Conservation (phyloP, 768 basidiomycete genomes). For the Termitomyces bulborhizus region DNA sequence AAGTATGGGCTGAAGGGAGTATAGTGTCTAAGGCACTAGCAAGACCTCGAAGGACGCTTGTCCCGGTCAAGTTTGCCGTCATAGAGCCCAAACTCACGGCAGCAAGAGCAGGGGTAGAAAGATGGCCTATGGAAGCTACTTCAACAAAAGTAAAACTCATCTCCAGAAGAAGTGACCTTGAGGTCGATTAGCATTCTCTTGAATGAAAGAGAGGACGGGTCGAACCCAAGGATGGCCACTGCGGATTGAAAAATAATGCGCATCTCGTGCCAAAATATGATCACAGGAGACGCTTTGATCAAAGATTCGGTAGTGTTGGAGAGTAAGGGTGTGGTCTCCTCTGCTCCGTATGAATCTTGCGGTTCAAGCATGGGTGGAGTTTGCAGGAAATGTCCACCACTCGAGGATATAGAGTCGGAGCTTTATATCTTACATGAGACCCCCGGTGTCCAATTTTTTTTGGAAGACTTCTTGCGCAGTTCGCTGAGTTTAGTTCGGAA, state of each 20-base stretch:
- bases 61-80: conserved; percentile 66
- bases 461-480: too few species aligned
- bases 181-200: background rate
- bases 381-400: background rate
- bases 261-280: background rate
- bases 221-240: background rate
- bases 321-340: background rate
- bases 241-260: background rate
- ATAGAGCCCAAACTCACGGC: conserved; percentile 70
- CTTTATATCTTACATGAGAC: background rate
- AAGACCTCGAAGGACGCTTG: conserved; percentile 75
- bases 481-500: too few species aligned
- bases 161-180: conserved; percentile 38
- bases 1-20: conserved; percentile 94
- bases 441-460: too few species aligned
- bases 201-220: background rate
- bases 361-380: background rate
- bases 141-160: conserved; percentile 82
- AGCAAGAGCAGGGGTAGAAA: conserved; percentile 84
- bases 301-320: background rate
- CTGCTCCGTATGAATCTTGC: background rate
- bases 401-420: background rate
- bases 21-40: conserved; percentile 87
- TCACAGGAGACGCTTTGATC: background rate
- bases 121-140: conserved; percentile 81